These are phyloP conservation scores for Amoeboaphelidium protococcarum DNA, from an alignment of 371 early-diverging fungal genomes.

Conservation along the genomic window DNA sequence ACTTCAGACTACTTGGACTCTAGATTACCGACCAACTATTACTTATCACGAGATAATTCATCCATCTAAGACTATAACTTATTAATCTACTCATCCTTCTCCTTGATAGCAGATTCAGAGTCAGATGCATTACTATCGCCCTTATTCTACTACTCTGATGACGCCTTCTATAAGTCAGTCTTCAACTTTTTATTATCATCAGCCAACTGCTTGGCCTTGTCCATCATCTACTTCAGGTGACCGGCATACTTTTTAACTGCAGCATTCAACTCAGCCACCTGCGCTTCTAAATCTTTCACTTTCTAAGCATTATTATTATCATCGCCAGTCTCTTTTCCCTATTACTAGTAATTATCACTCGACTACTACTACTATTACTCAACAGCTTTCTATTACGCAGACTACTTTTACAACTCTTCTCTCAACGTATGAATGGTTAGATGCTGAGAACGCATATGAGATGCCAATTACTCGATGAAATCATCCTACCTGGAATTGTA, in stretches of 20 bases:
- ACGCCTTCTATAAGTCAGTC: not conserved
- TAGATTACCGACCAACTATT: not conserved
- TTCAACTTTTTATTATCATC: not conserved
- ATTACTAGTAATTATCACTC: too few relatives aligned
- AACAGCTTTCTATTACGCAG: too few relatives aligned
- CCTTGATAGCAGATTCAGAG: not conserved
- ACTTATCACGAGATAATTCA: not conserved
- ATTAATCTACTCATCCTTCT: not conserved
- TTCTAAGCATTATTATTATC: too few relatives aligned
- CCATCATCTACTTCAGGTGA: not conserved
- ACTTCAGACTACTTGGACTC: not conserved
- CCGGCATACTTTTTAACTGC: not conserved
- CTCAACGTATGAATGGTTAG: too few relatives aligned
- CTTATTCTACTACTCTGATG: not conserved
- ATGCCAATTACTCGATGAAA: too few relatives aligned
- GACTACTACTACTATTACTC: too few relatives aligned
- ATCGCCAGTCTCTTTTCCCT: too few relatives aligned
- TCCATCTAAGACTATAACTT: not conserved
- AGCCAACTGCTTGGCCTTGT: not conserved
- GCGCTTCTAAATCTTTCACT: not conserved
- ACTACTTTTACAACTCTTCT: too few relatives aligned
- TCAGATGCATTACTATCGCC: not conserved
- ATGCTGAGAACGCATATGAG: too few relatives aligned
- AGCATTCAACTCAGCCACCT: not conserved
- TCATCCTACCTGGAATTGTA: too few relatives aligned